These are phyloP conservation scores for Epichloe gansuensis DNA, from an alignment of 2,329 filamentous ascomycete species.

Conservation along the genomic window DNA sequence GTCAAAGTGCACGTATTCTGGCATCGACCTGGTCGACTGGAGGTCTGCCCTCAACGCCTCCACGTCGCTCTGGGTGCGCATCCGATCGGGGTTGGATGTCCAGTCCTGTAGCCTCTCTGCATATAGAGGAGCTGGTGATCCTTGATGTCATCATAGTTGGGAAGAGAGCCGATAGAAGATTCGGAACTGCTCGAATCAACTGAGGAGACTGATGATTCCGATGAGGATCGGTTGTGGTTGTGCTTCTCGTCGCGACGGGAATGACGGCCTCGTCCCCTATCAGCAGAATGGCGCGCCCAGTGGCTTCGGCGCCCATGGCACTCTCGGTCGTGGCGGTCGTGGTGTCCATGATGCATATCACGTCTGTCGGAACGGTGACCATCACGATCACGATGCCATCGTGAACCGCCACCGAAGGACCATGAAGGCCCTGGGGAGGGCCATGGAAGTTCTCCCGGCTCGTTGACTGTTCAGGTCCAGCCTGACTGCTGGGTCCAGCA, in stretches of 20 bases:
- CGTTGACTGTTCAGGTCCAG: background rate
- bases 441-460: background rate
- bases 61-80: conserved; percentile 34
- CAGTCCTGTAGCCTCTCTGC: conserved; percentile 33
- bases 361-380: background rate
- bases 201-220: conserved; percentile 21
- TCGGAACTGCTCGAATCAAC: conserved; percentile 22
- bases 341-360: background rate
- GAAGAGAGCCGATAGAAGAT: conserved; percentile 40
- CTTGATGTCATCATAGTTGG: conserved; percentile 37
- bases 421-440: background rate
- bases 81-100: conserved; percentile 36
- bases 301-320: background rate
- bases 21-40: conserved; percentile 22
- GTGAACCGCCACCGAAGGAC: background rate
- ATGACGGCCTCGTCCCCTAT: background rate
- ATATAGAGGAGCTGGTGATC: conserved; percentile 35
- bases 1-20: background rate
- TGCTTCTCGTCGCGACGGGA: conserved; percentile 4
- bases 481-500: background rate
- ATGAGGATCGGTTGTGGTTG: conserved; percentile 19
- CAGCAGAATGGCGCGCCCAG: background rate
- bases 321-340: conserved; percentile 9
- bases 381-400: conserved; percentile 6
- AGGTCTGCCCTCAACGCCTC: conserved; percentile 30